Conservation (phyloP, 192 early-diverging fungal genomes). For the Coemansia sp. region DNA sequence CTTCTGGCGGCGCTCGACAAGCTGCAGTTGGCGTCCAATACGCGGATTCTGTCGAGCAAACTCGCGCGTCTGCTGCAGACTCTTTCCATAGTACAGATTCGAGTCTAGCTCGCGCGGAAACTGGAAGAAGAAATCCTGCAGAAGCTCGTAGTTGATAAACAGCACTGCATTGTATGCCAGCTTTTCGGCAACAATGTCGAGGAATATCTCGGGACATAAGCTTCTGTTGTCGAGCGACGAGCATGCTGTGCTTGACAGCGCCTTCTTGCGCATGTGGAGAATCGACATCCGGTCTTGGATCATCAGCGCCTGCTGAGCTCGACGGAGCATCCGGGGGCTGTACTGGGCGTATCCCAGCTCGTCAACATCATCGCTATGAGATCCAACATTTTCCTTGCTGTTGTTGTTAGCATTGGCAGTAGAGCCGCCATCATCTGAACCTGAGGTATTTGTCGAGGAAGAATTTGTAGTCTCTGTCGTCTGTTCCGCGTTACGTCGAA, state of each 20-base stretch:
- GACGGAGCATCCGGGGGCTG: constrained; percentile 70
- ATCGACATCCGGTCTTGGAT: constrained; percentile 74
- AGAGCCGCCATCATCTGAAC: background rate
- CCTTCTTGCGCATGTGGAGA: constrained; percentile 77
- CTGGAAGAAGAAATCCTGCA: constrained; percentile 99
- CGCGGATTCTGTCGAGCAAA: constrained; percentile 91
- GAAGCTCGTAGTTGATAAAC: constrained; percentile 96
- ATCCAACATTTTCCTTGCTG: background rate
- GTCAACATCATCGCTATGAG: constrained; percentile 30
- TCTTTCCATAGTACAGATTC: constrained; percentile 83
- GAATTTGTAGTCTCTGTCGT: background rate
- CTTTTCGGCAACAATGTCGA: constrained; percentile 91
- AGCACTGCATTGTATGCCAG: constrained; percentile 92
- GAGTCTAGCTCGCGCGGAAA: constrained; percentile 94
- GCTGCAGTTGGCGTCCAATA: constrained; percentile 77
- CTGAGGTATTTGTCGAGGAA: background rate
- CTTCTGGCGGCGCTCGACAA: constrained; percentile 81
- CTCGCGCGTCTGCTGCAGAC: constrained; percentile 70
- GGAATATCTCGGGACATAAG: constrained; percentile 93
- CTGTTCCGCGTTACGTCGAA: constrained; percentile 30
- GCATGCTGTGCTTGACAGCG: constrained; percentile 80
- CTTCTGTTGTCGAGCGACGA: constrained; percentile 75
- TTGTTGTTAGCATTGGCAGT: constrained; percentile 5
- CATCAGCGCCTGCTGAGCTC: constrained; percentile 75
- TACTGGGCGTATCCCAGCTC: constrained; percentile 63